Base-by-base conservation (phyloP, 345 rosid genomes). In the Bretschneidera sinensis region DNA sequence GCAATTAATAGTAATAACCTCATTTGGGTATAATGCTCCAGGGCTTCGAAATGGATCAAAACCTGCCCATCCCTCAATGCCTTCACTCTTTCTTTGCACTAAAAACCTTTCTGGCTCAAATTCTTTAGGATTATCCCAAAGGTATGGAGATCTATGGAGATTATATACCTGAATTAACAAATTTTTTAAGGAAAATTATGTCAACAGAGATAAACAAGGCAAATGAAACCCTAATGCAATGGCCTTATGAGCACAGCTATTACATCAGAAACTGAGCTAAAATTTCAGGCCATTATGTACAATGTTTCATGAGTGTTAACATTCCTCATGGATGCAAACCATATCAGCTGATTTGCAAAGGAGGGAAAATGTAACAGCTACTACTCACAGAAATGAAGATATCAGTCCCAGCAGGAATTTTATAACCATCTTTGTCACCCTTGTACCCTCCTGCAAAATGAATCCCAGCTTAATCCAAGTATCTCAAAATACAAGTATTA, bases 41-140 rank as follows among this genome's bases (percentile, higher is more conserved):
- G 84, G 92, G 79, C 95, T 92, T 53, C 98, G 79, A 69, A 85
- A 79, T 24, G 98, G 97, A 74, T 92, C 92, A 13, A 87, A 92
- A 63, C 97, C 98, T 0, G 82, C 75, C 98, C 97, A 92, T 35
- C 95, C 98, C 69, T 89, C 89, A 10, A 89, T 77, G 17, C 76
- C 90, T 45, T 77, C 75, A 43, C 74, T 80, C 62, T 79, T 73
- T 54, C 66, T 82, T 43, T 51, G 69, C 75, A 74, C 71, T 65
- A 77, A 65, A 58, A 89, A 89, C 80, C 97, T 82, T 73, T 89
- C 97, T 0, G 98, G 98, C 61, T 85, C 84, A 68, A 92, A 92
- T 2, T 85, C 82, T 5, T 83, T 35, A 2, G 98, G 97, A 14
- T n/a, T 70, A 52, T 87, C 89, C 97, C 98, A 92, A 63, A 78